Conservation (phyloP, 1,139 yeast genomes). For the Sugiyamaella paludigena region DNA sequence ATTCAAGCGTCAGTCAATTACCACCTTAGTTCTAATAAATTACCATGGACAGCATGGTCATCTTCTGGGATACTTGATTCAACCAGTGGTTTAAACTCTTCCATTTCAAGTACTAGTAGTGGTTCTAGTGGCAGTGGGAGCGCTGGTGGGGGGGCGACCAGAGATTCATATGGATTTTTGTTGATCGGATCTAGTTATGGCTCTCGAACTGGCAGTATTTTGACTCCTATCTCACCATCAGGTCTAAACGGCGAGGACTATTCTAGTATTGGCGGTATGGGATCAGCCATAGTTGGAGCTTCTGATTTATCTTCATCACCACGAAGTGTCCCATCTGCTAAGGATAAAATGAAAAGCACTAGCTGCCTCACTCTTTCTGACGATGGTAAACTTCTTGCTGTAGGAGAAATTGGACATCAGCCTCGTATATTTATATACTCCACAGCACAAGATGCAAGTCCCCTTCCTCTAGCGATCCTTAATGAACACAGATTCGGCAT, state of each 20-base stretch:
- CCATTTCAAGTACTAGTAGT: background rate
- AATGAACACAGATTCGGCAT: conserved; percentile 66
- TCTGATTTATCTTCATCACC: conserved; percentile 6
- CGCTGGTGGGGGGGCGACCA: no score
- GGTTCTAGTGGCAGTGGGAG: no score
- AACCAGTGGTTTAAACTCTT: background rate
- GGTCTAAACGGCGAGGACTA: conserved; percentile 7
- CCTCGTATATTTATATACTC: conserved; percentile 63
- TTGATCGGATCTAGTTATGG: conserved; percentile 3
- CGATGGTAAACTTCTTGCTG: conserved; percentile 51
- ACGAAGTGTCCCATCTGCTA: conserved; percentile 24
- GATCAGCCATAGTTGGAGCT: background rate
- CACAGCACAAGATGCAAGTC: conserved; percentile 46
- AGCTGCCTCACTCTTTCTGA: conserved; percentile 58
- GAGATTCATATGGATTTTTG: conserved; percentile 15
- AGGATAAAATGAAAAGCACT: conserved; percentile 52
- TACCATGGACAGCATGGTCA: background rate
- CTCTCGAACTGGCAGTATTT: conserved; percentile 3
- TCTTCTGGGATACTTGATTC: conserved; percentile 1
- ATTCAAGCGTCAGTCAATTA: conserved; percentile 15
- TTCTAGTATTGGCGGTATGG: background rate
- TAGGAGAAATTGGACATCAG: conserved; percentile 66
- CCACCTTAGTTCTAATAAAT: background rate
- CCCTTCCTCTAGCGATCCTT: conserved; percentile 52
- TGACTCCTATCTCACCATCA: conserved; percentile 8